phyloP scores from a whole-genome alignment of 805 yeast species.

The Candida hungchunana region DNA sequence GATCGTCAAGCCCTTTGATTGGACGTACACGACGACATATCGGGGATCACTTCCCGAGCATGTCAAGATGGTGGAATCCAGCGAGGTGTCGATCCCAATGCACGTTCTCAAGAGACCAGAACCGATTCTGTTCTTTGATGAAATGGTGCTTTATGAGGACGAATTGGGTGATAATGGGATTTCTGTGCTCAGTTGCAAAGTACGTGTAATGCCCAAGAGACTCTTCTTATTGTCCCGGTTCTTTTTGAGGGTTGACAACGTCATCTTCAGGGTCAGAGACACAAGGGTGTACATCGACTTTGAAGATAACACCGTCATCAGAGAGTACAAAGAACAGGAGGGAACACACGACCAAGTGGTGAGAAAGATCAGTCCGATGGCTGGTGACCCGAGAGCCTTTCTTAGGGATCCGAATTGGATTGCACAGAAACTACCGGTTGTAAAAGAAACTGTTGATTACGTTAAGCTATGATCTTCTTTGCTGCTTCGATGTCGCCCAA shows the following conservation, averaged over 20 bases:
- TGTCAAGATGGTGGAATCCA: constrained; percentile 23
- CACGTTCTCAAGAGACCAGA: constrained; percentile 67
- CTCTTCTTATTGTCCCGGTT: constrained; percentile 70
- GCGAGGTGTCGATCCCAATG: constrained; percentile 52
- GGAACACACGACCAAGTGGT: constrained; percentile 45
- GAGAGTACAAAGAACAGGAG: constrained; percentile 77
- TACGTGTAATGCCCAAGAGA: constrained; percentile 85
- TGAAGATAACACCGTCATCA: constrained; percentile 52
- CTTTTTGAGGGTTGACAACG: constrained; percentile 87
- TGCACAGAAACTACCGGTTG: constrained; percentile 50
- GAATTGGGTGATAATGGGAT: constrained; percentile 97
- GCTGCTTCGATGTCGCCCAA: constrained; percentile 16
- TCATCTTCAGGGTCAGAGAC: constrained; percentile 77
- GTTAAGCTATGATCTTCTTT: constrained; percentile 13
- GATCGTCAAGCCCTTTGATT: constrained; percentile 81
- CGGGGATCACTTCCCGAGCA: constrained; percentile 47
- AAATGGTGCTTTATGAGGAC: constrained; percentile 85
- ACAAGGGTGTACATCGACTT: constrained; percentile 82
- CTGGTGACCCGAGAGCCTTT: constrained; percentile 63
- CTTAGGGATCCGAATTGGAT: constrained; percentile 89
- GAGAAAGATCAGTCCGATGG: constrained; percentile 39
- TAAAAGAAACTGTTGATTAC: constrained; percentile 20
- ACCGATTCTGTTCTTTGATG: constrained; percentile 87
- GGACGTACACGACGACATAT: constrained; percentile 90
- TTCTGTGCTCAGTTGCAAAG: constrained; percentile 67